Percentiles rank a stretch among this genome's conserved stretches.
Conservation (phyloP, 768 basidiomycete species). For the Filobasidium floriforme region DNA sequence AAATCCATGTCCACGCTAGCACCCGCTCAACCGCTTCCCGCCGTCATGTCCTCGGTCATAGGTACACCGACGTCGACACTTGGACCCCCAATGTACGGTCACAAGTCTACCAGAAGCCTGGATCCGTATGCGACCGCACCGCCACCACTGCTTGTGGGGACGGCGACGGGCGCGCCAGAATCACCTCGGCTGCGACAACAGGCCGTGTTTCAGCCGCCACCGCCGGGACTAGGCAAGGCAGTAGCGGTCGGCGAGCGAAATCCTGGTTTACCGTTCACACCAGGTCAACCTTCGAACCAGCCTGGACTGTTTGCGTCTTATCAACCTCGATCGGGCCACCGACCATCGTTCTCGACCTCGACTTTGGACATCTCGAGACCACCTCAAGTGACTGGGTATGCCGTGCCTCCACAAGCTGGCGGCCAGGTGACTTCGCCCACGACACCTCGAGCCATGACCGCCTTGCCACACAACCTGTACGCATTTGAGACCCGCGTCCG, state of each 20-base stretch:
- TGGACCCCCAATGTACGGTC: neutral
- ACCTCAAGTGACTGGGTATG: neutral
- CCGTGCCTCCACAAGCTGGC: neutral
- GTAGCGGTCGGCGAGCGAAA: neutral
- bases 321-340: neutral
- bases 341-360: neutral
- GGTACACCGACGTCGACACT: constrained; percentile 10
- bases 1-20: constrained; percentile 22
- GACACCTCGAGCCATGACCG: neutral
- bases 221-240: neutral
- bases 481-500: constrained; percentile 15
- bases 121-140: constrained; percentile 14
- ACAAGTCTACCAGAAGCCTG: constrained; percentile 15
- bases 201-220: neutral
- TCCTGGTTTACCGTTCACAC: no score
- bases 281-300: neutral
- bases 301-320: neutral
- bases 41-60: constrained; percentile 11
- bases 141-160: neutral
- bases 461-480: neutral
- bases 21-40: constrained; percentile 23
- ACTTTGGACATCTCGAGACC: neutral
- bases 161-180: neutral
- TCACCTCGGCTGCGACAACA: neutral
- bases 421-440: neutral